A percentile compares a stretch with the other conserved stretches of the same genome.
phyloP scores from a whole-genome alignment of 495 filamentous ascomycete genomes.

The Aspergillus nidulans region DNA sequence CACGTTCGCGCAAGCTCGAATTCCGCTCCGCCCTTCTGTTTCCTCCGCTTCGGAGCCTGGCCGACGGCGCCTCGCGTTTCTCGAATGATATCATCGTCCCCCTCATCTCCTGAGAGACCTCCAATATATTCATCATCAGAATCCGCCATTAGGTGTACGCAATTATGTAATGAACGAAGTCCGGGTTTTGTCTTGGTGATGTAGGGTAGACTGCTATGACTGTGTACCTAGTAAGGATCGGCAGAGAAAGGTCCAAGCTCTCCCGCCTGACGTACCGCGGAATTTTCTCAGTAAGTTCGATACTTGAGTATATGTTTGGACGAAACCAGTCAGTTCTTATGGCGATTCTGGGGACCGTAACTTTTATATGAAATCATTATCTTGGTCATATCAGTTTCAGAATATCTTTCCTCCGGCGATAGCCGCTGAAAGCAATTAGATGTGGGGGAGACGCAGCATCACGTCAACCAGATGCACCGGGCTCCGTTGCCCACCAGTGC shows the following conservation, averaged over 20 bases:
- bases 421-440: slow-evolving; percentile 14
- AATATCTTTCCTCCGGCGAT: neutral
- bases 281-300: neutral
- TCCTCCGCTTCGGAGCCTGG: slow-evolving; percentile 38
- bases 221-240: slow-evolving; percentile 48
- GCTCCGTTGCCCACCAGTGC: slow-evolving; percentile 17
- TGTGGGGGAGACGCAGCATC: slow-evolving; percentile 42
- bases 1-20: slow-evolving; percentile 56
- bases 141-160: slow-evolving; percentile 35
- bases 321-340: neutral
- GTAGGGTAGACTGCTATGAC: neutral
- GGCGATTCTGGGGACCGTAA: neutral
- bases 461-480: slow-evolving; percentile 29
- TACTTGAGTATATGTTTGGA: neutral
- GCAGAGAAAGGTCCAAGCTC: slow-evolving; percentile 64
- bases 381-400: neutral
- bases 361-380: no score
- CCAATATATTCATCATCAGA: slow-evolving; percentile 84
- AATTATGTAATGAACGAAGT: neutral
- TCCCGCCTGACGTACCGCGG: slow-evolving; percentile 21
- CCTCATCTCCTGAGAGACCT: slow-evolving; percentile 77
- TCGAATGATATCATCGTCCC: slow-evolving; percentile 57
- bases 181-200: neutral
- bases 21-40: slow-evolving; percentile 54
- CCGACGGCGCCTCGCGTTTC: slow-evolving; percentile 32